Base-by-base conservation (phyloP, 2,329 filamentous ascomycete genomes). In the Zalaria sp. region DNA sequence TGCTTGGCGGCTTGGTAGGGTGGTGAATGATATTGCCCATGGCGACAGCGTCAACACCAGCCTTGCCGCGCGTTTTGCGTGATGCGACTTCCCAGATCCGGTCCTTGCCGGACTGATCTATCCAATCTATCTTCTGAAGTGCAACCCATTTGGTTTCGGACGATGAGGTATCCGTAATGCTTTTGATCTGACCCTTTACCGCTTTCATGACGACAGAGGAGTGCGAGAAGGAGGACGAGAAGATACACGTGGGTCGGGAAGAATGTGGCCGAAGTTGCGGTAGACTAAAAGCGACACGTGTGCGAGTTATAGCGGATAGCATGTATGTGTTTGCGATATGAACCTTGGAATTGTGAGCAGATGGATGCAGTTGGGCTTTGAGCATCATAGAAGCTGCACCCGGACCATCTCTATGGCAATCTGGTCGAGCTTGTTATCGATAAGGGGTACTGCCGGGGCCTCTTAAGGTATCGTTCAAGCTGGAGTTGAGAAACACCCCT, bases 41-140 rank as follows among this genome's bases (percentile, higher is more conserved):
- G 10, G 73, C 72, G 7, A 78, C 71, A 26, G 74, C 75, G 40
- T 77, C 75, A 8, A 77, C 67, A 35, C 73, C 73, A 37, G 71
- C 68, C 35, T 68, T 66, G n/a, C 66, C 65, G 35, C 71, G 68
- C 25, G 69, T 73, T 47, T 72, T 69, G 34, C 68, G 65, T 4
- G 63, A 59, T 3, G 68, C 67, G 27, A 64, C 61, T 55, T 71
- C 68, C 68, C 68, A 71, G 27, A 68, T 57, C 42, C 68, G 66
- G 27, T 60, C 35, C 40, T 60, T 63, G 45, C 67, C 67, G 2
- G 58, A 58, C 47, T 69, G 63, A 37, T 43, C 42, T 27, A 34
- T 43, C 37, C 37, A 43, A 27, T 32, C 11, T 31, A 43, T 43
- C 9, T 40, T 39, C 25, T 37, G 42, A 10, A 43, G 34, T 4